Percentiles rank a stretch among this genome's conserved stretches.
Conservation (phyloP, 768 basidiomycete genomes). For the Leccinum fibrillosum region DNA sequence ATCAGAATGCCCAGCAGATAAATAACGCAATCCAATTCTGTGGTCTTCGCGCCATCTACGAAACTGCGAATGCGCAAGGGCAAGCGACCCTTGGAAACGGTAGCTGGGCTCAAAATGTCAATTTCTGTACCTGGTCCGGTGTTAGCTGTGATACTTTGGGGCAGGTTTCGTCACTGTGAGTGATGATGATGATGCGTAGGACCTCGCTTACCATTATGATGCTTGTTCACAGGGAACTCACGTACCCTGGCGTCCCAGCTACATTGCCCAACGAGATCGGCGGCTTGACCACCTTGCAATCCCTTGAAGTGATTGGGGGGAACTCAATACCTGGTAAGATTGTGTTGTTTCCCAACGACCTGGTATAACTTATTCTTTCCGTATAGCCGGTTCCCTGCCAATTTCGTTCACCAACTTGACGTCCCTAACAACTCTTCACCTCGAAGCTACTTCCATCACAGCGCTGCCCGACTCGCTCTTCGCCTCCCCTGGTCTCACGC, state of each 20-base stretch:
- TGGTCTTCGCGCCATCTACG: conserved; percentile 42
- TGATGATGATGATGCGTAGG: neutral
- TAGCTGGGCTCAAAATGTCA: conserved; percentile 44
- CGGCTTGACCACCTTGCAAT: conserved; percentile 36
- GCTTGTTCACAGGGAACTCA: conserved; percentile 31
- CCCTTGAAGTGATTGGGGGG: conserved; percentile 40
- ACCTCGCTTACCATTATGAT: neutral
- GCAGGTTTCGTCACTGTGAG: conserved; percentile 41
- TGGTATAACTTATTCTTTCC: neutral
- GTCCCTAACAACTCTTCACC: conserved; percentile 36
- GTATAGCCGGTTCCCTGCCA: conserved; percentile 42
- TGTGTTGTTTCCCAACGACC: neutral
- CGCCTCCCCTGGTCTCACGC: conserved; percentile 30
- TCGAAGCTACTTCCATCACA: conserved; percentile 40
- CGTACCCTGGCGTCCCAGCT: conserved; percentile 47
- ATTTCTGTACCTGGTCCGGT: conserved; percentile 47
- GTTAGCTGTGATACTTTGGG: conserved; percentile 42
- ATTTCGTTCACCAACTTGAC: conserved; percentile 36
- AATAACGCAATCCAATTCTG: conserved; percentile 46
- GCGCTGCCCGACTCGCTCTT: conserved; percentile 34
- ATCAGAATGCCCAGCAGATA: conserved; percentile 32
- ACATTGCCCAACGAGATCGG: conserved; percentile 42
- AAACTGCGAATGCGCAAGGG: conserved; percentile 34
- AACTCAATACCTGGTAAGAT: conserved; percentile 39
- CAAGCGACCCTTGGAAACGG: conserved; percentile 39